Evolutionary conservation across 2,329 filamentous ascomycete genomes (phyloP).

Genomic region (Aureobasidium sp.): DNA sequence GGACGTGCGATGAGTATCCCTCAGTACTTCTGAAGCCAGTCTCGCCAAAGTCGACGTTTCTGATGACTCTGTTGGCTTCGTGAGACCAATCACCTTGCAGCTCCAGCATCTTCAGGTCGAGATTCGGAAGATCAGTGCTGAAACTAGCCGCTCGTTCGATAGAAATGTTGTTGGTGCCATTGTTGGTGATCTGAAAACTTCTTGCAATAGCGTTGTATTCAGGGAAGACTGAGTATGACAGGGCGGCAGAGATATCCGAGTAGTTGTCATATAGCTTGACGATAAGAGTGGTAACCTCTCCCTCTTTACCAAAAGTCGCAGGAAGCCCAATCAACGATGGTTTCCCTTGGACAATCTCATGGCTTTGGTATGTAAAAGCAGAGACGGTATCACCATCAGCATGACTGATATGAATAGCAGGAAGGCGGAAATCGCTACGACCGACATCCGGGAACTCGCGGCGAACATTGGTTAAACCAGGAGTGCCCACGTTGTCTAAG

Average conservation of each 20-base stretch:
- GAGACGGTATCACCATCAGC: conserved; percentile 51
- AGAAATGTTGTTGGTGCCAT: conserved; percentile 43
- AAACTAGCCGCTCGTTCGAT: conserved; percentile 52
- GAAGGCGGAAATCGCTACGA: conserved; percentile 53
- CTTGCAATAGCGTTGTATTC: conserved; percentile 52
- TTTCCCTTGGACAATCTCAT: conserved; percentile 49
- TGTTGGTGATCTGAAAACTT: conserved; percentile 54
- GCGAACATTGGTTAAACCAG: conserved; percentile 38
- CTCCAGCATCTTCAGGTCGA: conserved; percentile 55
- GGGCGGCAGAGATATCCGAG: conserved; percentile 48
- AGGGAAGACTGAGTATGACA: conserved; percentile 58
- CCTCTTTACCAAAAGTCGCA: conserved; percentile 48
- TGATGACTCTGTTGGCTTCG: conserved; percentile 47
- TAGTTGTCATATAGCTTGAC: conserved; percentile 52
- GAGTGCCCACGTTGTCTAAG: conserved; percentile 1
- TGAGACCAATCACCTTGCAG: conserved; percentile 55
- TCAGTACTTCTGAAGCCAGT: conserved; percentile 51
- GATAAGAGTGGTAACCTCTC: conserved; percentile 51
- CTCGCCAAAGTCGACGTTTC: conserved; percentile 48
- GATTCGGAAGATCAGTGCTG: conserved; percentile 52
- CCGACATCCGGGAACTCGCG: conserved; percentile 59
- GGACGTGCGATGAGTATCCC: conserved; percentile 55
- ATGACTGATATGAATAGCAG: conserved; percentile 54
- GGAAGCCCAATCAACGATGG: conserved; percentile 49
- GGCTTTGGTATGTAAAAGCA: conserved; percentile 49